phyloP scores from a whole-genome alignment of 2,329 filamentous ascomycete genomes.

The Stemphylium lycopersici region DNA sequence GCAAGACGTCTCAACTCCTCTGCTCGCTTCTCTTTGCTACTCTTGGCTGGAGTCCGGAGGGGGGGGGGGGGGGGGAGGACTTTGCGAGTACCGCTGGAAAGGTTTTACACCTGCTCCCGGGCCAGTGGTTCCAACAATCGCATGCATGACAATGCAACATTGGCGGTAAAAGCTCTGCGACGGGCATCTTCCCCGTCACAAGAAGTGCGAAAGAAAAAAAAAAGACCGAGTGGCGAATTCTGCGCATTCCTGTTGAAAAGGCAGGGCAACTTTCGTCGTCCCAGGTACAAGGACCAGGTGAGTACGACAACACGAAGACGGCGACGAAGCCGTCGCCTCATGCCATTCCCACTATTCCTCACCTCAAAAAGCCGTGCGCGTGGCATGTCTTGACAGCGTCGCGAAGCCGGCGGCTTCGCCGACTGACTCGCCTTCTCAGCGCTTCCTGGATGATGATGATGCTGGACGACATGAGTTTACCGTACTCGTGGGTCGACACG shows the following conservation, averaged over 20 bases:
- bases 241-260: neutral
- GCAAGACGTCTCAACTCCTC: neutral
- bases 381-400: neutral
- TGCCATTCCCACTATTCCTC: neutral
- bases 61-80: too few species aligned
- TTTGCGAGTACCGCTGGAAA: neutral
- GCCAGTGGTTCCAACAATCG: too few species aligned
- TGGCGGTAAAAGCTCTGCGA: neutral
- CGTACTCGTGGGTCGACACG: constrained; percentile 8
- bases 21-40: neutral
- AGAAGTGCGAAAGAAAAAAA: neutral
- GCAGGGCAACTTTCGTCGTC: neutral
- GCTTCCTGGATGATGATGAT: neutral
- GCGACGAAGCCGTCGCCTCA: neutral
- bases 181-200: neutral
- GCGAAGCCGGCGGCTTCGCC: neutral
- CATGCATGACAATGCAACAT: neutral
- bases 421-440: constrained; percentile 3
- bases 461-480: constrained; percentile 4
- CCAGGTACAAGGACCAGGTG: neutral
- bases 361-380: neutral
- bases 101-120: too few species aligned
- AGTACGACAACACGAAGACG: neutral
- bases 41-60: neutral
- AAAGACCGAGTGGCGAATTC: too few species aligned